Conservation (phyloP, 23 red algal species). For the Chondrus crispus region DNA sequence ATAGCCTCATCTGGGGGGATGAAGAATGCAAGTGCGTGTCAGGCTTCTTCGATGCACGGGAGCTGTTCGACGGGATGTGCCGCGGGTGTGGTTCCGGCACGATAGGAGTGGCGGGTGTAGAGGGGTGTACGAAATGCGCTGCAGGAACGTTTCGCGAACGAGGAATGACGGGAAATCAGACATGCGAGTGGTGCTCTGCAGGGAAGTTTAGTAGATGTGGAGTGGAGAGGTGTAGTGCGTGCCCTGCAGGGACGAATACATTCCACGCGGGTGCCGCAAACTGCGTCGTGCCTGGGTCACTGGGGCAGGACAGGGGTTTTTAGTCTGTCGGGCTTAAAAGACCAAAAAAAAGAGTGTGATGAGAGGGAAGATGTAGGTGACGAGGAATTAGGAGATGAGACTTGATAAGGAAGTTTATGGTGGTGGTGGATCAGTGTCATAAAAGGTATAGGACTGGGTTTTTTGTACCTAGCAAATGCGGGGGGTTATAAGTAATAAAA, state of each 20-base stretch:
- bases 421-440: no score
- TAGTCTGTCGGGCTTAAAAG: no score
- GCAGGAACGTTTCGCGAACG: neutral
- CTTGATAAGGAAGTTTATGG: no score
- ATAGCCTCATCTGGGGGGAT: neutral
- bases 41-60: no score
- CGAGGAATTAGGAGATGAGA: no score
- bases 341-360: no score
- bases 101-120: neutral
- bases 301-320: no score
- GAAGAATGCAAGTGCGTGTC: no score
- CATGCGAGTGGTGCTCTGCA: neutral
- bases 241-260: neutral
- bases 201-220: neutral
- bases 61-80: neutral
- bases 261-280: neutral
- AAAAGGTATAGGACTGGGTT: no score
- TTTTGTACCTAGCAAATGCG: no score
- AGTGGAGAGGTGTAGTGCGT: neutral
- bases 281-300: neutral
- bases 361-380: no score
- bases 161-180: neutral
- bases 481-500: no score
- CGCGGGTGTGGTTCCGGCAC: neutral
- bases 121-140: neutral